Evolutionary conservation across 2,329 filamentous ascomycete species (phyloP).

Genomic region (Byssochlamys sp.): DNA sequence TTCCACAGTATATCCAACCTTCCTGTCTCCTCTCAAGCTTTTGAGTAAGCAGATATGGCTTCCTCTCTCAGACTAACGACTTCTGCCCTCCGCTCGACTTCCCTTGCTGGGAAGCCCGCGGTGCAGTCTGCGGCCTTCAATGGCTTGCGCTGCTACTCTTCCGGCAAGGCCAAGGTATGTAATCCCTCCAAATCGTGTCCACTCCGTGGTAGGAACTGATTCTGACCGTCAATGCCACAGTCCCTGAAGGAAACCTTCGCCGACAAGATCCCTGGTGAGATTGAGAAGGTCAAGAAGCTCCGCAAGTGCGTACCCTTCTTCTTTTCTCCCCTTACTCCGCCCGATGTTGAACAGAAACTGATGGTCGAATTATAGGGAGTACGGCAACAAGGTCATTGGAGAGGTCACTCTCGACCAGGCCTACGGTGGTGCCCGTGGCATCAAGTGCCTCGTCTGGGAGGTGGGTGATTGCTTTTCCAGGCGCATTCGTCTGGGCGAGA

Average conservation of each 20-base stretch:
- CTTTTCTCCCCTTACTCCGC: background rate
- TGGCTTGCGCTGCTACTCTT: slow-evolving; percentile 81
- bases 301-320: slow-evolving; percentile 60
- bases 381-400: slow-evolving; percentile 89
- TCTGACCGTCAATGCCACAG: slow-evolving; percentile 41
- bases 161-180: slow-evolving; percentile 71
- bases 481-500: background rate
- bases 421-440: slow-evolving; percentile 96
- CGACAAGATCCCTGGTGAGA: slow-evolving; percentile 86
- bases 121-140: slow-evolving; percentile 66
- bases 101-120: slow-evolving; percentile 58
- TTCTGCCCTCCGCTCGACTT: slow-evolving; percentile 68
- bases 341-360: background rate
- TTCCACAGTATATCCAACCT: slow-evolving; percentile 24
- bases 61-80: slow-evolving; percentile 72
- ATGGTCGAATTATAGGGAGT: slow-evolving; percentile 54
- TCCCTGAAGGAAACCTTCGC: slow-evolving; percentile 97
- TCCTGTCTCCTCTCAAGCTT: slow-evolving; percentile 17
- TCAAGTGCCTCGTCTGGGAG: slow-evolving; percentile 98
- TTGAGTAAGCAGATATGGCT: slow-evolving; percentile 56
- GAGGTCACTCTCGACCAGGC: slow-evolving; percentile 99
- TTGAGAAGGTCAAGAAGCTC: slow-evolving; percentile 98
- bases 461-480: slow-evolving; percentile 26
- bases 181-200: slow-evolving; percentile 5
- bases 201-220: background rate